Evolutionary conservation across 371 early-diverging fungal species (phyloP).

Genomic region (Apophysomyces ossiformis): DNA sequence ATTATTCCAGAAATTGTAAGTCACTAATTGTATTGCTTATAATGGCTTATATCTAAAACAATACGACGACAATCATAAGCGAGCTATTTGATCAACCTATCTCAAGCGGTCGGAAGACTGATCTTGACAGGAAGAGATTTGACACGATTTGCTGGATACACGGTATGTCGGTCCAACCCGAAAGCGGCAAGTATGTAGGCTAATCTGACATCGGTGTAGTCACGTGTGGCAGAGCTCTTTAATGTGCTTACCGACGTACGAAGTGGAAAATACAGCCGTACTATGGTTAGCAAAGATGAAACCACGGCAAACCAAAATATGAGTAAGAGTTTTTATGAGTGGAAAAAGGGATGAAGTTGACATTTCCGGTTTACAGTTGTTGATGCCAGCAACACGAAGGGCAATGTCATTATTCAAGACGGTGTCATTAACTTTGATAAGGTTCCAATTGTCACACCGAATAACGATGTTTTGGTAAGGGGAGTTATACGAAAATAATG

Average conservation of each 20-base stretch:
- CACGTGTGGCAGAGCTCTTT: constrained; percentile 79
- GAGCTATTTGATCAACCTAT: constrained; percentile 84
- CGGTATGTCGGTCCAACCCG: constrained; percentile 34
- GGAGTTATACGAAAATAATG: not conserved
- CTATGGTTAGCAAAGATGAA: constrained; percentile 60
- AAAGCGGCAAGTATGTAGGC: not conserved
- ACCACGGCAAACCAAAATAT: constrained; percentile 34
- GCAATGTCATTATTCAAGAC: constrained; percentile 64
- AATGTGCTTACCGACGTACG: constrained; percentile 74
- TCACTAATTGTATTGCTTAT: no score
- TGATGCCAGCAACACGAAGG: constrained; percentile 58
- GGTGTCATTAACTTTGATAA: constrained; percentile 83
- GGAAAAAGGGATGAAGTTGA: not conserved
- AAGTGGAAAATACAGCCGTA: constrained; percentile 67
- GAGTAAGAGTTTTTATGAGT: constrained; percentile 17
- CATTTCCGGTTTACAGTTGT: constrained; percentile 33
- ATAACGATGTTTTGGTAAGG: constrained; percentile 85
- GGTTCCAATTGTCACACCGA: constrained; percentile 93
- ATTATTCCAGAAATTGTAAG: constrained; percentile 83
- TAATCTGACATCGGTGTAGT: constrained; percentile 26
- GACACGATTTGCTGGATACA: constrained; percentile 81
- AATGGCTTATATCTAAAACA: no score
- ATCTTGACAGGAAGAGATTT: constrained; percentile 83
- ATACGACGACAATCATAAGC: constrained; percentile 33
- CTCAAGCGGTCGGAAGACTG: constrained; percentile 85